Conservation (phyloP, 805 yeast species). For the Barnettozyma californica region DNA sequence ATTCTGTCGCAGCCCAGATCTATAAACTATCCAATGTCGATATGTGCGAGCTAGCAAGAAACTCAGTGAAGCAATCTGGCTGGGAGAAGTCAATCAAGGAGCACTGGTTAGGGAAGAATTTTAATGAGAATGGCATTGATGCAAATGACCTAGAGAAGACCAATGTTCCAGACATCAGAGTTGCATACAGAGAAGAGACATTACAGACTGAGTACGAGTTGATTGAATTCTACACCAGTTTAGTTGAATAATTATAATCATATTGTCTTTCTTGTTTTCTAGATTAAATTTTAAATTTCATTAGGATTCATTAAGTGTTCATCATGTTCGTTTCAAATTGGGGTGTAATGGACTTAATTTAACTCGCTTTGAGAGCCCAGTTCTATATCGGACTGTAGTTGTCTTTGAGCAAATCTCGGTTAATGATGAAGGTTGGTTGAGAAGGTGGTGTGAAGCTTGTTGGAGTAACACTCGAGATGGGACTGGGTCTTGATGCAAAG, state of each 20-base stretch:
- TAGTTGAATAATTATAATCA: background rate
- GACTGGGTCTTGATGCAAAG: background rate
- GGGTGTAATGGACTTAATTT: background rate
- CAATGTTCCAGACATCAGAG: slow-evolving; percentile 88
- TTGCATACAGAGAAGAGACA: slow-evolving; percentile 80
- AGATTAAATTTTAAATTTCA: background rate
- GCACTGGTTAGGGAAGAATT: slow-evolving; percentile 87
- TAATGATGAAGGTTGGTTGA: background rate
- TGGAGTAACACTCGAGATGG: background rate
- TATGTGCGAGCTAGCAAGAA: slow-evolving; percentile 93
- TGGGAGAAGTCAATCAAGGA: slow-evolving; percentile 81
- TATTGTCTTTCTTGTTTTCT: background rate
- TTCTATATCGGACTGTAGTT: background rate
- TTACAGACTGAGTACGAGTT: slow-evolving; percentile 64
- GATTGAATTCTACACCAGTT: slow-evolving; percentile 48
- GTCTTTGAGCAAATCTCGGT: background rate
- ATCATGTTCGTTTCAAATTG: background rate
- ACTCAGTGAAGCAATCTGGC: slow-evolving; percentile 91
- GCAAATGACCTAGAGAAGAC: slow-evolving; percentile 92
- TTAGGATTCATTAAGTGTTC: background rate
- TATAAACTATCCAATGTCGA: slow-evolving; percentile 92
- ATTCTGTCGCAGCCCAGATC: slow-evolving; percentile 96
- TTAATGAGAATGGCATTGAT: slow-evolving; percentile 51
- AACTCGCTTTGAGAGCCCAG: background rate
- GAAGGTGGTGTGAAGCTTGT: background rate